Percentiles rank a stretch among this genome's conserved stretches.
phyloP scores from a whole-genome alignment of 2,329 filamentous ascomycete genomes.

The Lachnellula subtilissima region DNA sequence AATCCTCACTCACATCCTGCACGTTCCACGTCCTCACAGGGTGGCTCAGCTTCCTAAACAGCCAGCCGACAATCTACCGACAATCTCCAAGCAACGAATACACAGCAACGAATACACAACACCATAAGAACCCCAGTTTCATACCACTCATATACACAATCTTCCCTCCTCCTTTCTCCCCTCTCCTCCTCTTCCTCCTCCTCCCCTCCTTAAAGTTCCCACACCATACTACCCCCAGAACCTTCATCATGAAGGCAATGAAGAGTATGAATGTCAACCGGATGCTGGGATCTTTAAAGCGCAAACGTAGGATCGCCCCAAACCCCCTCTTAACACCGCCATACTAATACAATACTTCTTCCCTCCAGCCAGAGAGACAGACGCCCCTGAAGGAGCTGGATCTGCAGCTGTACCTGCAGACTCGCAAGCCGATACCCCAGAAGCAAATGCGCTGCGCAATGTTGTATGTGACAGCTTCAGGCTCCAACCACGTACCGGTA shows the following conservation, averaged over 20 bases:
- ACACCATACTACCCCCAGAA: no score
- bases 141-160: no score
- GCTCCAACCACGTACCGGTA: background rate
- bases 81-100: no score
- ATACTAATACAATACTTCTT: background rate
- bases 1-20: no score
- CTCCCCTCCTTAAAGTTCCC: no score
- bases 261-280: conserved; percentile 32
- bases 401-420: conserved; percentile 2
- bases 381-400: conserved; percentile 10
- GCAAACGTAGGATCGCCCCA: conserved; percentile 20
- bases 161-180: no score
- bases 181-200: no score
- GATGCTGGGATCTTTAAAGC: conserved; percentile 31
- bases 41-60: no score
- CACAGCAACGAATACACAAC: no score
- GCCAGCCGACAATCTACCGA: no score
- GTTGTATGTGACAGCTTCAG: conserved; percentile 51
- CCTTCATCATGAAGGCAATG: conserved; percentile 30
- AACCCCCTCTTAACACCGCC: background rate
- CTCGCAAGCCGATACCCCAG: conserved; percentile 53
- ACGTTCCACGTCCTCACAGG: no score
- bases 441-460: conserved; percentile 59
- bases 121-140: no score
- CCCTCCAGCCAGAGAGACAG: conserved; percentile 10